A percentile compares a stretch with the other conserved stretches of the same genome.
These are phyloP conservation scores for Hymenoscyphus albidus DNA, from an alignment of 2,329 filamentous ascomycete species.

Conservation along the genomic window DNA sequence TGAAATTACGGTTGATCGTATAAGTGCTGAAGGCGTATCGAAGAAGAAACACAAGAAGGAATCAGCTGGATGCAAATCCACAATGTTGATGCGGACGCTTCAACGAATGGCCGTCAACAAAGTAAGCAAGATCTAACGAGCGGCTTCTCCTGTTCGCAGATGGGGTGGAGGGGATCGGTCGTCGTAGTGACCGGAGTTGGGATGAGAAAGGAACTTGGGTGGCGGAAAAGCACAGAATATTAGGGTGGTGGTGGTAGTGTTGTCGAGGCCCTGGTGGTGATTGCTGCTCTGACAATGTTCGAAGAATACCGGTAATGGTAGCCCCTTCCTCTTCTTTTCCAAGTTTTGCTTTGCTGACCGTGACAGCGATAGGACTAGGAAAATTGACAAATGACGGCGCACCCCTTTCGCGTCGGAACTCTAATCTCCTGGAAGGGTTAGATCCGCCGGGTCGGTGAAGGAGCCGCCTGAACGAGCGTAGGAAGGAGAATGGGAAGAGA, in stretches of 20 bases:
- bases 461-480: slow-evolving; percentile 17
- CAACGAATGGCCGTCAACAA: slow-evolving; percentile 7
- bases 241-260: slow-evolving; percentile 8
- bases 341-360: not conserved
- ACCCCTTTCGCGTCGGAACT: slow-evolving; percentile 17
- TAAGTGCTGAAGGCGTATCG: slow-evolving; percentile 11
- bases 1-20: slow-evolving; percentile 24
- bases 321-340: slow-evolving; percentile 21
- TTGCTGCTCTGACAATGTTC: slow-evolving; percentile 28
- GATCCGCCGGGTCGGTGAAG: not conserved
- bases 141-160: not conserved
- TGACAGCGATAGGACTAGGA: slow-evolving; percentile 8
- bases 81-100: slow-evolving; percentile 3
- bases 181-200: slow-evolving; percentile 8
- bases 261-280: slow-evolving; percentile 4
- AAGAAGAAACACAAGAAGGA: slow-evolving; percentile 7
- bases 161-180: slow-evolving; percentile 1
- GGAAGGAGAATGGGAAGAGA: not conserved
- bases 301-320: not conserved
- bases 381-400: slow-evolving; percentile 19
- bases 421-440: slow-evolving; percentile 11
- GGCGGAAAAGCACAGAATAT: slow-evolving; percentile 7
- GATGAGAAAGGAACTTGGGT: slow-evolving; percentile 1
- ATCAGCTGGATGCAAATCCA: not conserved
- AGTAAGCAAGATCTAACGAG: slow-evolving; percentile 5